Evolutionary conservation across 139 green algal species (phyloP), one percentile per base, ranked within the genome.

Genomic region (Closterium sp.): DNA sequence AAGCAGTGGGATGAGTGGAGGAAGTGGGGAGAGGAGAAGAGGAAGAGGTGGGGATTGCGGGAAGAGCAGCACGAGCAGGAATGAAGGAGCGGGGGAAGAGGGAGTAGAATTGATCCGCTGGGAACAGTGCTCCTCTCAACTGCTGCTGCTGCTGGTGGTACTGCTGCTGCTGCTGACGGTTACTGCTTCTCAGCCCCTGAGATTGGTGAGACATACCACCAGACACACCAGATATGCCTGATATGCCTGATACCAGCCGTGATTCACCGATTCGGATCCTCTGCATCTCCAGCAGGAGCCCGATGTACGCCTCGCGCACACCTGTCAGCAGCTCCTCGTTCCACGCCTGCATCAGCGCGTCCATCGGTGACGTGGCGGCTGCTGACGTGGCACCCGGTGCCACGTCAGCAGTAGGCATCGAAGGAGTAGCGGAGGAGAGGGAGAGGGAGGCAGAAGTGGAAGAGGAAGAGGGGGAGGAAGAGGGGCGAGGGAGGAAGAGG

Each of bases 281-380:
- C 32, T 92, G 89, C 45, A 94, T 29, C n/a, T 92, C 88, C n/a
- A 50, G 34, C 17, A 94, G 89, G 24, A 94, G 87, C 32, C 89
- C 91, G 4, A 31, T 30, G 89, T 94, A 94, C 24, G 91, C 87
- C 17, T 94, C 88, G 6, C 88, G 24, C 10, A 92, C 42, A 31
- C 94, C 90, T 13, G 92, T 92, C 62, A 96, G 85, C 34, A 95
- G 90, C 73, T 94, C 93, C 28, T 87, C 88, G 90, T 96, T 95
- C 87, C 90, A 94, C 28, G 29, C 45, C 28, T 79, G 62, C 62
- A 79, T 79, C 62, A 79, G 62, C 62, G 62, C 62, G 62, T 79
- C 62, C 62, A 79, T 79, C 62, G 62, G 62, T 79, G 62, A 79
- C 62, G 62, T 79, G 62, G 62, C 62, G 27, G 17, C 62, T 79